These are phyloP conservation scores for Schwanniomyces yamadae DNA, from an alignment of 805 yeast genomes.

Conservation along the genomic window DNA sequence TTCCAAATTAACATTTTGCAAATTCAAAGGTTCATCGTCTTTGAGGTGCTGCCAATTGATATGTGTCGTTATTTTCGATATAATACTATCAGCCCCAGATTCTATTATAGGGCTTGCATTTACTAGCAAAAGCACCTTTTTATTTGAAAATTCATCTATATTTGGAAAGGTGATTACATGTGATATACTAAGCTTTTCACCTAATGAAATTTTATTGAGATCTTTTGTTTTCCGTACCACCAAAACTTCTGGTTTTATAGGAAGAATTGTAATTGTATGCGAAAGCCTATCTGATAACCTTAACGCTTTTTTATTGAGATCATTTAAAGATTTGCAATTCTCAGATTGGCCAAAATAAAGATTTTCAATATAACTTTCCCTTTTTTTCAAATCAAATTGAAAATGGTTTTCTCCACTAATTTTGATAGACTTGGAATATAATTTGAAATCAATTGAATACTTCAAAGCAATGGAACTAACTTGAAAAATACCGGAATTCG, in stretches of 20 bases:
- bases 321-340: not conserved
- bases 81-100: constrained; percentile 12
- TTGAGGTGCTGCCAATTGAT: constrained; percentile 35
- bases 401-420: no score
- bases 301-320: not conserved
- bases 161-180: constrained; percentile 19
- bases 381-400: no score
- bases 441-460: no score
- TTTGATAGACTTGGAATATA: no score
- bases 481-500: no score
- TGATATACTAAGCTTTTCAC: constrained; percentile 28
- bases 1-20: constrained; percentile 12
- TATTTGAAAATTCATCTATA: constrained; percentile 15
- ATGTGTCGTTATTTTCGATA: constrained; percentile 22
- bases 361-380: no score
- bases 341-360: no score
- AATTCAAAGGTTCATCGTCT: constrained; percentile 38
- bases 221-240: constrained; percentile 10
- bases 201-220: constrained; percentile 20
- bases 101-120: constrained; percentile 16
- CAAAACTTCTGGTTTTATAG: constrained; percentile 26
- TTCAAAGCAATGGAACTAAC: no score
- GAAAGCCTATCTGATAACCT: constrained; percentile 7
- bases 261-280: constrained; percentile 15
- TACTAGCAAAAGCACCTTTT: constrained; percentile 19